Conservation (phyloP, 306 rosid genomes). For the Pterocarpus santalinus region DNA sequence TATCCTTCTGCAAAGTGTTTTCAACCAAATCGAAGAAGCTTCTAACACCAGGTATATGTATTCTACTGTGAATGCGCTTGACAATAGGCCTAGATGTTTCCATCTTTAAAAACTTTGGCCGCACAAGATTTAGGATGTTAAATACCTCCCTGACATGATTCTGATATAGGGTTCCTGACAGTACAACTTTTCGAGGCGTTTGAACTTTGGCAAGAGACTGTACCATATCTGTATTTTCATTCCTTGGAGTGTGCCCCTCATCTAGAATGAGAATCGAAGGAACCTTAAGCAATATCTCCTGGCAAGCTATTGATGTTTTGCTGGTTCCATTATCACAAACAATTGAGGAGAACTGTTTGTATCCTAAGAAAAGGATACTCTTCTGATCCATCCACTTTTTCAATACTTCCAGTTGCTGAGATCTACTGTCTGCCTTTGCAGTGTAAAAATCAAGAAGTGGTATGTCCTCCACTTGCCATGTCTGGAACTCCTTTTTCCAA, state of each 20-base stretch:
- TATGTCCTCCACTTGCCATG: constrained; percentile 93
- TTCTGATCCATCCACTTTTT: constrained; percentile 74
- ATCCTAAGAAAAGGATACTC: constrained; percentile 93
- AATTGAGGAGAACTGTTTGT: constrained; percentile 87
- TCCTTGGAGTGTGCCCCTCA: constrained; percentile 98
- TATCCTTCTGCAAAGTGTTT: constrained; percentile 81
- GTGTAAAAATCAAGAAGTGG: constrained; percentile 82
- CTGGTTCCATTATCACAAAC: constrained; percentile 64
- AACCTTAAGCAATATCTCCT: constrained; percentile 70
- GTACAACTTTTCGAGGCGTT: constrained; percentile 87
- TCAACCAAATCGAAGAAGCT: constrained; percentile 80
- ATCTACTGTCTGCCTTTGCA: constrained; percentile 79
- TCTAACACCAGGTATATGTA: constrained; percentile 63
- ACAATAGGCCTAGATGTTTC: constrained; percentile 75
- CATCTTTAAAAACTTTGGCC: constrained; percentile 77
- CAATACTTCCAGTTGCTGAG: constrained; percentile 77
- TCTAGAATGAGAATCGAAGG: constrained; percentile 89
- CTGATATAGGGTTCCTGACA: constrained; percentile 94
- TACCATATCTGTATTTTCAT: constrained; percentile 84
- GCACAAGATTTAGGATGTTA: constrained; percentile 80
- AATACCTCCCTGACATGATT: constrained; percentile 95
- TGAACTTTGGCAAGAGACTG: constrained; percentile 80
- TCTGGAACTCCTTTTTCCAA: constrained; percentile 90
- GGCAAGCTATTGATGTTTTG: constrained; percentile 59
- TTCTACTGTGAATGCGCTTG: constrained; percentile 77